Percentiles rank a stretch among this genome's conserved stretches.
Evolutionary conservation across 2,329 filamentous ascomycete genomes (phyloP).

Genomic region (Aspergillus melleus): DNA sequence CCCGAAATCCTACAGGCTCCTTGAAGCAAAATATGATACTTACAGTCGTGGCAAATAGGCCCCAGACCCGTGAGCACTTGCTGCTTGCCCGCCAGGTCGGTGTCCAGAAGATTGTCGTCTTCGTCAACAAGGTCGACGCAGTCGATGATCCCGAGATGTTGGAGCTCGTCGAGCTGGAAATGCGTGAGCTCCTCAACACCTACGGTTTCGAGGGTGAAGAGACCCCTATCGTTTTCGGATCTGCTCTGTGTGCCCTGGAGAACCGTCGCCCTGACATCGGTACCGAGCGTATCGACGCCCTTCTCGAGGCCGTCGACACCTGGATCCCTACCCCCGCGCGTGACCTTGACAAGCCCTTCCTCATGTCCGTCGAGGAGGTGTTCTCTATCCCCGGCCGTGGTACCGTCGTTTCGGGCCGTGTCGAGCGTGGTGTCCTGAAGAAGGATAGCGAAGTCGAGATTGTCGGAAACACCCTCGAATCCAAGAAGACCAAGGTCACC

Average conservation of each 20-base stretch:
- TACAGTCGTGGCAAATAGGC: slow-evolving; percentile 49
- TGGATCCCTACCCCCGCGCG: slow-evolving; percentile 97
- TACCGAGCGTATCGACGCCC: slow-evolving; percentile 81
- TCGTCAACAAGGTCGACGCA: slow-evolving; percentile 99
- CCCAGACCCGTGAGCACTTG: slow-evolving; percentile 97
- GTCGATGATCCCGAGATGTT: slow-evolving; percentile 99
- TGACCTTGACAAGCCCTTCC: slow-evolving; percentile 96
- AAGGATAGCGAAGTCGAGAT: slow-evolving; percentile 93
- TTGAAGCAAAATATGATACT: slow-evolving; percentile 14
- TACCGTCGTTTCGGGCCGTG: slow-evolving; percentile 94
- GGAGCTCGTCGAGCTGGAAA: slow-evolving; percentile 99
- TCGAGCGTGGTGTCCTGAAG: slow-evolving; percentile 93
- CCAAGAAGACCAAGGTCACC: slow-evolving; percentile 98
- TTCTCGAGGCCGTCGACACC: slow-evolving; percentile 82
- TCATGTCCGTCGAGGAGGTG: slow-evolving; percentile 96
- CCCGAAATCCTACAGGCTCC: background rate
- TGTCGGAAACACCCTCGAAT: slow-evolving; percentile 75
- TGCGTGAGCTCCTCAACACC: slow-evolving; percentile 89
- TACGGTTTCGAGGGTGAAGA: slow-evolving; percentile 99
- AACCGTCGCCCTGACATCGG: slow-evolving; percentile 85
- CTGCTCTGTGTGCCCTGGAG: slow-evolving; percentile 91
- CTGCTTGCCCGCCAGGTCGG: slow-evolving; percentile 97
- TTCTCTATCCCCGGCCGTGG: slow-evolving; percentile 91
- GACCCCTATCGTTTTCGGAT: slow-evolving; percentile 95
- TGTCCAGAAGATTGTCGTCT: slow-evolving; percentile 97